phyloP scores from a whole-genome alignment of 805 yeast species.

The Yamadazyma insecticola region DNA sequence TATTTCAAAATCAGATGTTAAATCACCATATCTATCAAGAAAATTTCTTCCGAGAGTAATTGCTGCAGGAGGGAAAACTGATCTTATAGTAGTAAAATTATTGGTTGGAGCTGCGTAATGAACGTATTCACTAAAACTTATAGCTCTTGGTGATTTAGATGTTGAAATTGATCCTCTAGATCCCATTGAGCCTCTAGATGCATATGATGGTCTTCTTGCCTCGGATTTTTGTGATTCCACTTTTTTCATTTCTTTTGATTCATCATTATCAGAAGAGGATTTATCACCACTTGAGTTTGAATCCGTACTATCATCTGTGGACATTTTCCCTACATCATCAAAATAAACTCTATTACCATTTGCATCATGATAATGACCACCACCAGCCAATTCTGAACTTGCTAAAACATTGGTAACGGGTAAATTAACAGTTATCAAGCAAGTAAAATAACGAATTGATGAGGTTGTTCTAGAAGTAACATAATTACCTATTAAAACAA shows the following conservation, averaged over 20 bases:
- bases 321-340: constrained; percentile 8
- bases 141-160: constrained; percentile 18
- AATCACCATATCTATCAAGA: constrained; percentile 58
- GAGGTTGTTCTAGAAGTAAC: constrained; percentile 43
- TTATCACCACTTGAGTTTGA: constrained; percentile 1
- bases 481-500: constrained; percentile 53
- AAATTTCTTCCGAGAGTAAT: constrained; percentile 75
- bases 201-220: constrained; percentile 10
- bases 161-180: constrained; percentile 10
- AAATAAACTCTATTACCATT: constrained; percentile 12
- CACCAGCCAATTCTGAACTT: constrained; percentile 37
- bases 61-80: constrained; percentile 74
- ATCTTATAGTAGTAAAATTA: constrained; percentile 59
- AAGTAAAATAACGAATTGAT: constrained; percentile 44
- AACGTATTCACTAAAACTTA: constrained; percentile 64
- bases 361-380: constrained; percentile 18
- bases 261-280: constrained; percentile 1
- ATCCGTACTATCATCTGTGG: constrained; percentile 8
- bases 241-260: background rate
- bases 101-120: constrained; percentile 71
- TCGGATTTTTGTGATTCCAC: constrained; percentile 2
- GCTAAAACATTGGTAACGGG: constrained; percentile 51
- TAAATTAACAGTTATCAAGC: constrained; percentile 46
- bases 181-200: constrained; percentile 5
- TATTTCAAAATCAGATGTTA: constrained; percentile 67